phyloP scores from a whole-genome alignment of 2,329 filamentous ascomycete genomes.

The Elsinoe fawcettii region DNA sequence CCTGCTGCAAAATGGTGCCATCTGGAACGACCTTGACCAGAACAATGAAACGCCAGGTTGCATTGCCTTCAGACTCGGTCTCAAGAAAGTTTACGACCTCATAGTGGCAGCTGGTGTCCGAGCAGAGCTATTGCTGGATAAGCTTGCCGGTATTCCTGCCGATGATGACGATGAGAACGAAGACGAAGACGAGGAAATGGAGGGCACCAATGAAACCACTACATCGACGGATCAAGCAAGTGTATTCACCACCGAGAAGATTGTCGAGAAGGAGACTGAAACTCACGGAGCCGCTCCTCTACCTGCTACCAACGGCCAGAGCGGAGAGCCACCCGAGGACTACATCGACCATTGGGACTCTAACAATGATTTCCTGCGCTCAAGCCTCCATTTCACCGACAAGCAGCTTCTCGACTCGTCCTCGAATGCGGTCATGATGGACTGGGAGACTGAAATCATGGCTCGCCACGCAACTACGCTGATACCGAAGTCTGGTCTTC shows the following conservation, averaged over 20 bases:
- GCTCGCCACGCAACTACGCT: constrained; percentile 38
- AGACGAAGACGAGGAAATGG: background rate
- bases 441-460: constrained; percentile 46
- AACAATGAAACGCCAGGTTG: constrained; percentile 89
- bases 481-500: constrained; percentile 33
- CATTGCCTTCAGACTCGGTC: constrained; percentile 62
- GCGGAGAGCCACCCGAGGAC: constrained; percentile 19
- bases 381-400: constrained; percentile 40
- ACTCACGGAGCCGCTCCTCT: background rate
- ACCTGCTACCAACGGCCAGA: constrained; percentile 17
- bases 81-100: constrained; percentile 65
- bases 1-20: constrained; percentile 78
- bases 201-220: constrained; percentile 29
- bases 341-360: constrained; percentile 28
- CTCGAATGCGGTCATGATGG: constrained; percentile 48
- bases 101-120: constrained; percentile 89
- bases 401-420: constrained; percentile 42
- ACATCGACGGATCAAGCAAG: constrained; percentile 22
- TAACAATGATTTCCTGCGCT: constrained; percentile 43
- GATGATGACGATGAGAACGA: constrained; percentile 41
- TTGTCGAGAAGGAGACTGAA: background rate
- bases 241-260: constrained; percentile 15
- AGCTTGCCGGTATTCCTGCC: constrained; percentile 73
- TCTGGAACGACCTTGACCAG: constrained; percentile 91
- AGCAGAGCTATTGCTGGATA: constrained; percentile 76